These are phyloP conservation scores for Monascus purpureus DNA, from an alignment of 495 filamentous ascomycete species.

Conservation along the genomic window DNA sequence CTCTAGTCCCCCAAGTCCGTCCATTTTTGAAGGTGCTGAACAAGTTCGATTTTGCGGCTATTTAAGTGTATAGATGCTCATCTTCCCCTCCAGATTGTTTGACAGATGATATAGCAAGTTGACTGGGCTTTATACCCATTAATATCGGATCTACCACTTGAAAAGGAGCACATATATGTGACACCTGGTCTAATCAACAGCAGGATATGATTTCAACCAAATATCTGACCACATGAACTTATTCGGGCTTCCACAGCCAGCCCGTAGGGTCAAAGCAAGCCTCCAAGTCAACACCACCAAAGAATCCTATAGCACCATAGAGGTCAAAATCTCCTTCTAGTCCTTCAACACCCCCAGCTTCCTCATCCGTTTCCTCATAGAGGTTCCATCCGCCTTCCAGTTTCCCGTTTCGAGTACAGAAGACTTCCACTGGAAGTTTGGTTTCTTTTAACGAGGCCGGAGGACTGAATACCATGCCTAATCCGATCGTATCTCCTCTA, in stretches of 20 bases:
- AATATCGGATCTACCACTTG: too few relatives aligned
- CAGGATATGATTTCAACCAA: too few relatives aligned
- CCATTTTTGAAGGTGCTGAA: too few relatives aligned
- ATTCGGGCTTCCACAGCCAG: conserved; percentile 27
- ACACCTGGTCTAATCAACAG: too few relatives aligned
- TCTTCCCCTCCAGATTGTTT: too few relatives aligned
- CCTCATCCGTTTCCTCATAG: conserved; percentile 66
- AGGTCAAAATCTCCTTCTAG: conserved; percentile 72
- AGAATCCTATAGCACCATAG: conserved; percentile 66
- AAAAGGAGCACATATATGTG: too few relatives aligned
- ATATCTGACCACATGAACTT: conserved; percentile 1
- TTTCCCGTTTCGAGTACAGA: conserved; percentile 62
- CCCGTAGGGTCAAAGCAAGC: conserved; percentile 43
- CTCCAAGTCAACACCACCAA: conserved; percentile 59
- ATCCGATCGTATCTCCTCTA: conserved; percentile 41
- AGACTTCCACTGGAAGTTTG: conserved; percentile 45
- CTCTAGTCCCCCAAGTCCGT: too few relatives aligned
- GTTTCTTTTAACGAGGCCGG: conserved; percentile 9
- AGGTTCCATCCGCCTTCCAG: conserved; percentile 60
- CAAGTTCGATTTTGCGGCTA: too few relatives aligned
- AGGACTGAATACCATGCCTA: conserved; percentile 55
- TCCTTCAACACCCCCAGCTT: conserved; percentile 52
- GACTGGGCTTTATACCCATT: too few relatives aligned
- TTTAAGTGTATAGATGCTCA: too few relatives aligned
- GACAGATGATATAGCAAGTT: too few relatives aligned